Conservation (phyloP, 129 eudicot genomes). For the Gnaphalium uliginosum region DNA sequence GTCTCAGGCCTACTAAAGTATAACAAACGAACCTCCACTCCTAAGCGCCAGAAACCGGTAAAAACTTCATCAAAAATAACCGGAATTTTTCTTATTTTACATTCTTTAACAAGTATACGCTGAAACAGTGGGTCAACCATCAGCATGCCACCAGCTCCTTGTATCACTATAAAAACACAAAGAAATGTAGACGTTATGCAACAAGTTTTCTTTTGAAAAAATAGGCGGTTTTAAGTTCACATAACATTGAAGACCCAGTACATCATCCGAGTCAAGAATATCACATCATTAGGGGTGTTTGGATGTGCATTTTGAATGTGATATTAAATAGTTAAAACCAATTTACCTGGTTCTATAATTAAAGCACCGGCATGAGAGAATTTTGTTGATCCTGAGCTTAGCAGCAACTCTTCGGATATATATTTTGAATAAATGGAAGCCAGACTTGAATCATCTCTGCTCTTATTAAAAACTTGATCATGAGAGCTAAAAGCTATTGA, state of each 20-base stretch:
- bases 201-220: not conserved
- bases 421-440: conserved; percentile 54
- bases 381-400: conserved; percentile 34
- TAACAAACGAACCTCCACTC: conserved; percentile 65
- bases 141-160: conserved; percentile 96
- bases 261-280: not conserved
- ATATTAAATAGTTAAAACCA: not conserved
- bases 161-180: conserved; percentile 57
- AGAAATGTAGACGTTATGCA: not conserved
- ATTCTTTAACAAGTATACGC: conserved; percentile 76
- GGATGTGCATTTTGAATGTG: not conserved
- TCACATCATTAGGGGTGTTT: not conserved
- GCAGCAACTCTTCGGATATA: conserved; percentile 55
- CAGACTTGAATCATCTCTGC: conserved; percentile 62
- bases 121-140: conserved; percentile 96
- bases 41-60: conserved; percentile 98
- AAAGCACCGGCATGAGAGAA: conserved; percentile 60
- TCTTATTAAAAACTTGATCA: conserved; percentile 63
- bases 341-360: conserved; percentile 93
- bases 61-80: conserved; percentile 96
- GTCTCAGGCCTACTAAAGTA: not conserved
- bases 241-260: not conserved
- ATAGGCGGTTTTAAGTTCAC: not conserved
- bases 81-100: conserved; percentile 67
- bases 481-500: conserved; percentile 59